Evolutionary conservation across 495 filamentous ascomycete species (phyloP).

Genomic region (Neurospora sp.): DNA sequence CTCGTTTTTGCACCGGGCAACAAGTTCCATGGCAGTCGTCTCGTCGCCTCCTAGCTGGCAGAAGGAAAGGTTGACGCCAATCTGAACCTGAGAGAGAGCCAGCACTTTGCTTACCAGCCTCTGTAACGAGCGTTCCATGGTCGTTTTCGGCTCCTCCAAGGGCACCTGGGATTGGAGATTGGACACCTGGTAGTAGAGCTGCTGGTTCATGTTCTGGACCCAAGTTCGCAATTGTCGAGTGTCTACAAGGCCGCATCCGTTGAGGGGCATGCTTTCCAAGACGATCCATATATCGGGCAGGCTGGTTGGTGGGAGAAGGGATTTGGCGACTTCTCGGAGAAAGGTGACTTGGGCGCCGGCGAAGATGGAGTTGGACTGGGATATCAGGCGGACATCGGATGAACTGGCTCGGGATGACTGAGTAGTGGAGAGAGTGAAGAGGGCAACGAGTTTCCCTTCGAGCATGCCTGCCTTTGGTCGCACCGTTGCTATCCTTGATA

Average conservation of each 20-base stretch:
- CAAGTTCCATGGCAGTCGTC: conserved; percentile 29
- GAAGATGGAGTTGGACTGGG: conserved; percentile 26
- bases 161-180: conserved; percentile 29
- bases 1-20: conserved; percentile 28
- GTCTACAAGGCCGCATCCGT: conserved; percentile 27
- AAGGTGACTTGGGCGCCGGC: conserved; percentile 26
- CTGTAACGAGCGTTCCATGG: conserved; percentile 30
- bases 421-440: conserved; percentile 27
- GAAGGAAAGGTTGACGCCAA: conserved; percentile 37
- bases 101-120: conserved; percentile 30
- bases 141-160: conserved; percentile 22
- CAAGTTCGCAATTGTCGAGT: conserved; percentile 36
- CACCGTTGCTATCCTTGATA: conserved; percentile 29
- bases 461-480: conserved; percentile 38
- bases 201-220: conserved; percentile 39
- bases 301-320: conserved; percentile 15
- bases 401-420: conserved; percentile 14
- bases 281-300: conserved; percentile 34
- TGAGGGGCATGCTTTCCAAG: conserved; percentile 35
- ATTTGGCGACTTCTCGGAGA: conserved; percentile 23
- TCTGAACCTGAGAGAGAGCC: conserved; percentile 21
- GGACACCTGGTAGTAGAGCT: conserved; percentile 30
- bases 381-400: conserved; percentile 25
- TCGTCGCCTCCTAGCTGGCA: conserved; percentile 36
- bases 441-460: conserved; percentile 33